Base-by-base conservation (phyloP, 2,329 filamentous ascomycete genomes). In the Claviceps sp. region DNA sequence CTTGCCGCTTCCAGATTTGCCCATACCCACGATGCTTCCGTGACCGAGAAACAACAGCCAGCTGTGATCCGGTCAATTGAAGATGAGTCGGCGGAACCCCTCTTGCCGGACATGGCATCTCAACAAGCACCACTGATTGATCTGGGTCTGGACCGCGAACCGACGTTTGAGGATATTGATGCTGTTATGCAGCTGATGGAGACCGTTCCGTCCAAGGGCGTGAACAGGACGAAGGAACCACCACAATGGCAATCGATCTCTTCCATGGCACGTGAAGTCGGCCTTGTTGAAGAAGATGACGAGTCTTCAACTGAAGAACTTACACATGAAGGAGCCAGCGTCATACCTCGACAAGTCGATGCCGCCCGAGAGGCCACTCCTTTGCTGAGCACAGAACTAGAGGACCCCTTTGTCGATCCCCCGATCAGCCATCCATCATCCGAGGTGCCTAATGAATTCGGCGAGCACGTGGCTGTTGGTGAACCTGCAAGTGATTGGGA, bases 401-500 rank as follows among this genome's bases (percentile, higher is more conserved):
- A 78, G 61, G 81, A 83, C 70, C 82, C 75, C 48, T 85, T 77
- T 60, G 67, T 76, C 60, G 83, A 80, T 41, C 74, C 71, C 3
- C 68, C 72, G 44, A 58, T 66, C 58, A 70, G 71, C 56, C 68
- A 71, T 20, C 72, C 72, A 46, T 75, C 72, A 1, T 73, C 75
- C 45, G 73, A 78, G 40, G 76, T 77, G 22, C 74, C 77, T 49
- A 57, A 63, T 26, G 62, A 59, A 9, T 75, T 78, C 22, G 62
- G 57, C 24, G 58, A 62, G 11, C 54, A 53, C 20, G 77, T 78
- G 30, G 82, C 79, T 22, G 55, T 52, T 7, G 58, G 53, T 55
- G 72, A 84, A 16, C 82, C 84, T 24, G 78, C 82, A 54, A 96
- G 90, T 63, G 91, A 97, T 65, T 98, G 93, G 93, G 89, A 95